Conservation (phyloP, 2,329 filamentous ascomycete species). For the Aspergillus sp. region DNA sequence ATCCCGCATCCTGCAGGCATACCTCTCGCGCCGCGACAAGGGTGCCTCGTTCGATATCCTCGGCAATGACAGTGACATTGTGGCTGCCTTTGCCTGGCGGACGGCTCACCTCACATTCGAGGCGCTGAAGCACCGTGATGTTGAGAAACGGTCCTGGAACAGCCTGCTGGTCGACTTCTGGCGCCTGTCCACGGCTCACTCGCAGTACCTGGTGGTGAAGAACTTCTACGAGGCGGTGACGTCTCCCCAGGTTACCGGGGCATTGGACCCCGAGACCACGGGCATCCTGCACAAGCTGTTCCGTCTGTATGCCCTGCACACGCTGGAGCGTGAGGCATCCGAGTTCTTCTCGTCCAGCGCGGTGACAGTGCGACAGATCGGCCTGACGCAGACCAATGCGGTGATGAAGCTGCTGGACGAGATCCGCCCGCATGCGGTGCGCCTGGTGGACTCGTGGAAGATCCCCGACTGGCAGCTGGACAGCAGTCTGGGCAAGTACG, state of each 20-base stretch:
- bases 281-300: conserved; percentile 66
- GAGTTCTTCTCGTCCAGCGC: conserved; percentile 74
- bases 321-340: conserved; percentile 67
- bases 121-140: conserved; percentile 71
- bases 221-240: conserved; percentile 74
- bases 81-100: conserved; percentile 74
- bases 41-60: conserved; percentile 75
- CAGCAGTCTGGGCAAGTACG: conserved; percentile 67
- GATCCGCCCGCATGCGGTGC: conserved; percentile 71
- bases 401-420: conserved; percentile 71
- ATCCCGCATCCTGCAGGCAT: conserved; percentile 65
- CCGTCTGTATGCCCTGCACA: conserved; percentile 66
- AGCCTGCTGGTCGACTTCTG: conserved; percentile 76
- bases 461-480: conserved; percentile 80
- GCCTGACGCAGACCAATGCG: conserved; percentile 65
- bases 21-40: conserved; percentile 66
- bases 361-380: conserved; percentile 71
- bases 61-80: conserved; percentile 68
- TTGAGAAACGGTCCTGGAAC: conserved; percentile 77
- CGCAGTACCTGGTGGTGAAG: conserved; percentile 76
- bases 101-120: conserved; percentile 74
- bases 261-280: conserved; percentile 61
- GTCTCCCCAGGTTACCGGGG: conserved; percentile 52
- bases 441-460: conserved; percentile 72
- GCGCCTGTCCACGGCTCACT: conserved; percentile 72